Percentiles rank a stretch among this genome's conserved stretches.
Conservation (phyloP, 371 early-diverging fungal genomes). For the Coemansia sp. region DNA sequence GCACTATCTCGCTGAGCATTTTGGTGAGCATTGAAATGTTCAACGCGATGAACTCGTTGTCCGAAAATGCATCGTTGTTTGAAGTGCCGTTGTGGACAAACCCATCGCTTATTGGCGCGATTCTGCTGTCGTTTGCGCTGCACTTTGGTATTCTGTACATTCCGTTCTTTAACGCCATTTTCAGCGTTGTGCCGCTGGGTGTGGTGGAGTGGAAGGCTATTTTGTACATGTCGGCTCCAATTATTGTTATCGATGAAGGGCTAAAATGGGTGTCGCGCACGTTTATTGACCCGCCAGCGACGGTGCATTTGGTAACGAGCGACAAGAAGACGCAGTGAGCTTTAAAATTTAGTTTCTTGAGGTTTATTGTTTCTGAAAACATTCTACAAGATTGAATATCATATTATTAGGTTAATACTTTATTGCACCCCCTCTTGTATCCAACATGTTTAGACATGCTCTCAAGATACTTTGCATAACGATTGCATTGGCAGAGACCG, state of each 20-base stretch:
- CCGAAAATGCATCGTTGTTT: conserved; percentile 90
- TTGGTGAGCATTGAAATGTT: conserved; percentile 97
- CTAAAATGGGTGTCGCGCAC: conserved; percentile 80
- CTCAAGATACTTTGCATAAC: too few relatives aligned
- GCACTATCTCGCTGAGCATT: conserved; percentile 93
- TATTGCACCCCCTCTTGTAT: too few relatives aligned
- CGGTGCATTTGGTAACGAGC: not conserved
- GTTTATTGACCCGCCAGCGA: conserved; percentile 34
- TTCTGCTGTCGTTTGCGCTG: conserved; percentile 83
- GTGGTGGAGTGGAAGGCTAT: conserved; percentile 90
- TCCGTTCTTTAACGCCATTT: conserved; percentile 66
- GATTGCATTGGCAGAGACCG: too few relatives aligned
- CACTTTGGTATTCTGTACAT: conserved; percentile 95
- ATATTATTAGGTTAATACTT: too few relatives aligned
- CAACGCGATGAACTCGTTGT: conserved; percentile 89
- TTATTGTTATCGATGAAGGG: conserved; percentile 88
- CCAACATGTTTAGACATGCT: too few relatives aligned
- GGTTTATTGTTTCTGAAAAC: not conserved
- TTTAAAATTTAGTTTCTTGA: not conserved
- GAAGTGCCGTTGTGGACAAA: conserved; percentile 90
- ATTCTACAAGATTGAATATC: too few relatives aligned
- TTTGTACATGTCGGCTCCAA: conserved; percentile 82
- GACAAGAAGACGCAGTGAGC: conserved; percentile 22
- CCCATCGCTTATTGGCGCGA: conserved; percentile 80
- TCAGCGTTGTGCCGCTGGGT: conserved; percentile 84